Conservation (phyloP, 257 asterid genomes). For the Scutellaria minor region DNA sequence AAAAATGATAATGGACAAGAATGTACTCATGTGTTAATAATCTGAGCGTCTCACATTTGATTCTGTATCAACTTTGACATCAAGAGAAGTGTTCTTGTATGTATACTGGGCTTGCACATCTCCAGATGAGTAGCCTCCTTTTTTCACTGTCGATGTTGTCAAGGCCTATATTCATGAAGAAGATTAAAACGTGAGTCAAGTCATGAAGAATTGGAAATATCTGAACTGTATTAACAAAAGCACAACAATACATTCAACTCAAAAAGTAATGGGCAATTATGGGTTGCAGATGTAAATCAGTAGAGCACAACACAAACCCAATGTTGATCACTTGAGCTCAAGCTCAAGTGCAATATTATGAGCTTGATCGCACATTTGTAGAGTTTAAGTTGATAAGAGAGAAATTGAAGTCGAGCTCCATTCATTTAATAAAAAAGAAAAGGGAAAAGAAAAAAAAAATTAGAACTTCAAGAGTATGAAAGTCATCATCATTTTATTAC, state of each 20-base stretch:
- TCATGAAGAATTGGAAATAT: background rate
- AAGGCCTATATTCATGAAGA: conserved; percentile 58
- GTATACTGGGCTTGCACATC: conserved; percentile 75
- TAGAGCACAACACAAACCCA: background rate
- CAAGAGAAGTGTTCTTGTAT: conserved; percentile 61
- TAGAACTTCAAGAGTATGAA: background rate
- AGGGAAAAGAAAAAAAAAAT: background rate
- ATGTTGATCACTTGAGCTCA: background rate
- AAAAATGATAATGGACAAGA: conserved; percentile 13
- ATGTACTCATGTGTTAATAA: conserved; percentile 12
- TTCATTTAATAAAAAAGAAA: background rate
- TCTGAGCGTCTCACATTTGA: conserved; percentile 60
- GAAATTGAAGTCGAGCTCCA: background rate
- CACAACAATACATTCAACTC: background rate
- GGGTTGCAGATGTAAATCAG: background rate
- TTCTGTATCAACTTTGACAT: conserved; percentile 89
- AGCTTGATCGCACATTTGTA: background rate
- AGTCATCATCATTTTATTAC: background rate
- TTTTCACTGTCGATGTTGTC: conserved; percentile 78
- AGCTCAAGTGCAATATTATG: background rate
- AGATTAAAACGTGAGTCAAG: background rate
- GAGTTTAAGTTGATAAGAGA: background rate
- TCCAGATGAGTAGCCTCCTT: conserved; percentile 85
- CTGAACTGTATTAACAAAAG: background rate
- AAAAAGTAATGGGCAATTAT: background rate